phyloP scores from a whole-genome alignment of 192 early-diverging fungal genomes.

The Umbelopsis vinacea region DNA sequence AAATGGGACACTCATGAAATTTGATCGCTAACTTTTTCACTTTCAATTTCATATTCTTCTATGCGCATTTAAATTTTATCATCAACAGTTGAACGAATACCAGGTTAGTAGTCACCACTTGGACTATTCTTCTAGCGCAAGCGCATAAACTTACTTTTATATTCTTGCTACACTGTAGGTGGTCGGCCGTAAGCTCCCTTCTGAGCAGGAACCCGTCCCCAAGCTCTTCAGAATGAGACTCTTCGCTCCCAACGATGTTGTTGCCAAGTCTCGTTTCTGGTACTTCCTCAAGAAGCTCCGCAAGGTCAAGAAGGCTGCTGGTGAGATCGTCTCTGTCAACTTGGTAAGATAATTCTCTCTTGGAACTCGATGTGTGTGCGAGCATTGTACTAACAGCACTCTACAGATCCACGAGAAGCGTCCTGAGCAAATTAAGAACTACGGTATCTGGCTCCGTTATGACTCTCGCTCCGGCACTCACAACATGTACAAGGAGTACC shows the following conservation, averaged over 20 bases:
- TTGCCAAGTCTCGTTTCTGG: constrained; percentile 99
- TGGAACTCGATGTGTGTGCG: neutral
- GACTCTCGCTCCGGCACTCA: constrained; percentile 99
- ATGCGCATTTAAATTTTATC: neutral
- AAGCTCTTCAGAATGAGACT: constrained; percentile 99
- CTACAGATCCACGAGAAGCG: constrained; percentile 92
- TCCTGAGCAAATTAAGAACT: constrained; percentile 94
- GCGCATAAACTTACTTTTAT: neutral
- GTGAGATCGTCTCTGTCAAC: constrained; percentile 98
- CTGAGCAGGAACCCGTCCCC: constrained; percentile 88
- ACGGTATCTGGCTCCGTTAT: constrained; percentile 99
- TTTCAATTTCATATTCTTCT: constrained; percentile 12
- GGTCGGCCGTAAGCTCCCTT: constrained; percentile 94
- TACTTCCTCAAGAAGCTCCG: constrained; percentile 99
- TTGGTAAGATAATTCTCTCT: constrained; percentile 61
- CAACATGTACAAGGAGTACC: constrained; percentile 99
- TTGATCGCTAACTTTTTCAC: neutral
- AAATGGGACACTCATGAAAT: neutral
- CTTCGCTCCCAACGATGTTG: constrained; percentile 98
- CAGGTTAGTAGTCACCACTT: constrained; percentile 13
- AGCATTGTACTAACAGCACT: neutral
- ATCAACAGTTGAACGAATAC: constrained; percentile 35
- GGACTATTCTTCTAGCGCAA: neutral
- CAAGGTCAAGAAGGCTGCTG: constrained; percentile 99
- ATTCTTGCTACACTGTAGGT: constrained; percentile 45